Evolutionary conservation across 331 rosid genomes (phyloP).

Genomic region (Quercus lobata): DNA sequence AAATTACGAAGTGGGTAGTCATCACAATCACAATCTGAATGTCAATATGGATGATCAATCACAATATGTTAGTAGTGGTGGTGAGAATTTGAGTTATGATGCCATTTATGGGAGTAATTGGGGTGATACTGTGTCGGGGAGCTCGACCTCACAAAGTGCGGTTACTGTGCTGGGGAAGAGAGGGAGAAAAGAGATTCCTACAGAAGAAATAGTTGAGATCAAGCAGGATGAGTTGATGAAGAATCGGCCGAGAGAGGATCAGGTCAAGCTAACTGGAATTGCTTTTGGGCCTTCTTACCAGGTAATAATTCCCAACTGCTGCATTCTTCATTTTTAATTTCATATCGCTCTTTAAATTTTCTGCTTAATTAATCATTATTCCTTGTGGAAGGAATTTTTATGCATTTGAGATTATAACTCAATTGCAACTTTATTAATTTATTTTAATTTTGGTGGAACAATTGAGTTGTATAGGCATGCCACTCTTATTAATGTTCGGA

Average conservation of each 20-base stretch:
- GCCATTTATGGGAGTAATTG: constrained; percentile 33
- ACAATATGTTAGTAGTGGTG: constrained; percentile 28
- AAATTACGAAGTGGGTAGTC: constrained; percentile 32
- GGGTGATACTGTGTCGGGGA: constrained; percentile 32
- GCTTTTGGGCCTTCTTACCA: constrained; percentile 94
- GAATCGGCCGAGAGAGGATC: constrained; percentile 92
- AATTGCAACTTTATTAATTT: background rate
- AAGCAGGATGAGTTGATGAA: constrained; percentile 92
- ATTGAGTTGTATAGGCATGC: background rate
- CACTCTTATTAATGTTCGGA: background rate
- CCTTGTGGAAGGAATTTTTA: background rate
- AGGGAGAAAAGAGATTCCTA: constrained; percentile 69
- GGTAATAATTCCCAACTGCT: constrained; percentile 34
- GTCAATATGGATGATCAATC: constrained; percentile 21
- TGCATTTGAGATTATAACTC: background rate
- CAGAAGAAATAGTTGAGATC: constrained; percentile 82
- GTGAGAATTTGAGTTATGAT: constrained; percentile 21
- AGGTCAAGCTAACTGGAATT: constrained; percentile 70
- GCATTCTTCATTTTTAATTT: background rate
- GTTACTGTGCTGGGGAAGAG: constrained; percentile 56
- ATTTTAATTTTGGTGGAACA: background rate
- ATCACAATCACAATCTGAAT: constrained; percentile 38
- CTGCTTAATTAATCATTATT: background rate
- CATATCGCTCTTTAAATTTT: no score
- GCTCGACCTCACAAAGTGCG: constrained; percentile 18